phyloP scores from a whole-genome alignment of 192 early-diverging fungal genomes.

The Phlyctochytrium planicorne region DNA sequence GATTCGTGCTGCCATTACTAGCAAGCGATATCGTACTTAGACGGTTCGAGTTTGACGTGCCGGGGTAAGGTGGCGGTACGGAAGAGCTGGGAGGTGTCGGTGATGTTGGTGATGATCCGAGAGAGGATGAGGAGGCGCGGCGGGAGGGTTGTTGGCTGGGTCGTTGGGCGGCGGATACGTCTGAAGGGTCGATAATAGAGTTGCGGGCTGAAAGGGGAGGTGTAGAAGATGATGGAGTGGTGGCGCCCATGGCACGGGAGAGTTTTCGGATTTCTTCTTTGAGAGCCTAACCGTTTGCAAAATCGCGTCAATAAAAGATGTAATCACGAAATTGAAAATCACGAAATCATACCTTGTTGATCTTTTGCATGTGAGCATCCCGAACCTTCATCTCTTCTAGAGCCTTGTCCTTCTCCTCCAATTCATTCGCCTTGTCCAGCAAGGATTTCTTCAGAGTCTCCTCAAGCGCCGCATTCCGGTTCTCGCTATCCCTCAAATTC shows the following conservation, averaged over 20 bases:
- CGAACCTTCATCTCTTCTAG: conserved; percentile 66
- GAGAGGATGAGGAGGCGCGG: conserved; percentile 1
- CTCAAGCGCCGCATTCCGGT: conserved; percentile 25
- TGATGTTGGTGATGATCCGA: background rate
- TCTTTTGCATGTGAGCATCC: conserved; percentile 65
- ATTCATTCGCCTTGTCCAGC: conserved; percentile 13
- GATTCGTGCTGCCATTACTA: background rate
- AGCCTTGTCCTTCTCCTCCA: conserved; percentile 51
- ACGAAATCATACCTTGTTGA: conserved; percentile 64
- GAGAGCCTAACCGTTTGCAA: no score
- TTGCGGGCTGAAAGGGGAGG: conserved; percentile 25
- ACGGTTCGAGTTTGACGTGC: background rate
- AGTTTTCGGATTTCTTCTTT: conserved; percentile 78
- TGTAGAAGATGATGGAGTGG: conserved; percentile 28
- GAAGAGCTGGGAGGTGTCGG: background rate
- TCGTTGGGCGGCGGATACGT: conserved; percentile 10
- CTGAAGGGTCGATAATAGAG: conserved; percentile 19
- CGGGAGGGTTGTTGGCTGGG: background rate
- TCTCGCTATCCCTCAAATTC: conserved; percentile 17
- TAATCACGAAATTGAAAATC: background rate
- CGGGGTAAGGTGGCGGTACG: background rate
- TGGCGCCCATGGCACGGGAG: conserved; percentile 39
- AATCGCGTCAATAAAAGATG: conserved; percentile 3
- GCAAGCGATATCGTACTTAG: background rate
- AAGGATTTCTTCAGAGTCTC: conserved; percentile 14